Evolutionary conservation across 345 rosid species (phyloP).

Genomic region (Streptanthus diversifolius): DNA sequence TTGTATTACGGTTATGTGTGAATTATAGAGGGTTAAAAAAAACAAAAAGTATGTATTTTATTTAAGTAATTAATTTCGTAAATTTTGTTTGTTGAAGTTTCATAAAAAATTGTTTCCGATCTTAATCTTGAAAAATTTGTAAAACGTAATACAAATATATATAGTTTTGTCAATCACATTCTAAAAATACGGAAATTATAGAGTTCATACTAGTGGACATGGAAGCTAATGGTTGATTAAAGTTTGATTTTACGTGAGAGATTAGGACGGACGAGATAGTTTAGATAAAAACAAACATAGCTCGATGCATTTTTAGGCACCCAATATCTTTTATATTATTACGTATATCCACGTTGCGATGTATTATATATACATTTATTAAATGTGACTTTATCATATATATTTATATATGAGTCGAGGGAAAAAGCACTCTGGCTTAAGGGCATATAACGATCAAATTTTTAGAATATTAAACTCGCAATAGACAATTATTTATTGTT

Average conservation of each 20-base stretch:
- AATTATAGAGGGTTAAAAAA: too few relatives aligned
- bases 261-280: slow-evolving; percentile 9
- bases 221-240: slow-evolving; percentile 17
- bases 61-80: too few relatives aligned
- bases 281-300: slow-evolving; percentile 19
- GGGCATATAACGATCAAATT: slow-evolving; percentile 1
- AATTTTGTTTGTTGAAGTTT: neutral
- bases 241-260: slow-evolving; percentile 3
- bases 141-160: neutral
- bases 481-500: slow-evolving; percentile 3
- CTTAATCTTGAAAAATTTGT: neutral
- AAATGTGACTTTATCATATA: slow-evolving; percentile 2
- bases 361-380: neutral
- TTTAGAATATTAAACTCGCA: slow-evolving; percentile 12
- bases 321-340: slow-evolving; percentile 13
- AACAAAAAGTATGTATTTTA: too few relatives aligned
- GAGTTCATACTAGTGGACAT: neutral
- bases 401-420: neutral
- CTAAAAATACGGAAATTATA: neutral
- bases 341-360: slow-evolving; percentile 10
- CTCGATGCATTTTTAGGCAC: slow-evolving; percentile 20
- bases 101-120: neutral
- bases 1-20: neutral
- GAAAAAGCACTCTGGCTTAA: slow-evolving; percentile 4
- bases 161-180: neutral